These are phyloP conservation scores for Cicer arietinum DNA, from an alignment of 306 rosid species.

Conservation along the genomic window DNA sequence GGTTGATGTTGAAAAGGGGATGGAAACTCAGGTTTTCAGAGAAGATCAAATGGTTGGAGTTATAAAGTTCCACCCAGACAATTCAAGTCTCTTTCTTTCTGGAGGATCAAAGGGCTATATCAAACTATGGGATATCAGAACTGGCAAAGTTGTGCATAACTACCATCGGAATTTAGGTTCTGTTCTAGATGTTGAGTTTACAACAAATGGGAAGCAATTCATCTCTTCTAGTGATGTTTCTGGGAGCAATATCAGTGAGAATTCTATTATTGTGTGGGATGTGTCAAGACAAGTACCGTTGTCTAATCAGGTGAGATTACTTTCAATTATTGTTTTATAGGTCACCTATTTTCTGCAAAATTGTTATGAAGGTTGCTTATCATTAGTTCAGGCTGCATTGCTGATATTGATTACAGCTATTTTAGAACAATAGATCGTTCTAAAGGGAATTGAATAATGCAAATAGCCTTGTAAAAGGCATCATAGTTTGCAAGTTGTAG, in stretches of 20 bases:
- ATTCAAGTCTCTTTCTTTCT: conserved; percentile 71
- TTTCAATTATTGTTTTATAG: conserved; percentile 14
- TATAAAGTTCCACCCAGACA: conserved; percentile 73
- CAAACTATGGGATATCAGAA: conserved; percentile 82
- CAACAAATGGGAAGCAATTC: conserved; percentile 67
- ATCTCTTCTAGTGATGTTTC: conserved; percentile 84
- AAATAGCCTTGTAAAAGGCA: conserved; percentile 25
- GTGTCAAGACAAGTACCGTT: conserved; percentile 75
- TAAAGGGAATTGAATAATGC: conserved; percentile 8
- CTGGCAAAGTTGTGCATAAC: conserved; percentile 63
- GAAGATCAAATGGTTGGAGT: conserved; percentile 79
- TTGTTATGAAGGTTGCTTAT: conserved; percentile 24
- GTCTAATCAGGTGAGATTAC: conserved; percentile 78
- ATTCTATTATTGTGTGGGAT: conserved; percentile 91
- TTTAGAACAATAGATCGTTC: conserved; percentile 14
- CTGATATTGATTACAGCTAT: conserved; percentile 20
- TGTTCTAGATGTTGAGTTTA: conserved; percentile 84
- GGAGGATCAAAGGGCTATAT: conserved; percentile 85
- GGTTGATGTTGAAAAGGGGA: conserved; percentile 82
- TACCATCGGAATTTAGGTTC: conserved; percentile 73
- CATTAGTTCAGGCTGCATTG: conserved; percentile 28
- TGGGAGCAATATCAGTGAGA: conserved; percentile 73
- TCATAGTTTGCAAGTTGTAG: conserved; percentile 34
- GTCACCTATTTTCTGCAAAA: conserved; percentile 12
- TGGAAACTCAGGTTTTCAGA: conserved; percentile 66